Evolutionary conservation across 805 yeast species (phyloP), one percentile per base, ranked within the genome.

Genomic region (Teunomyces stri): DNA sequence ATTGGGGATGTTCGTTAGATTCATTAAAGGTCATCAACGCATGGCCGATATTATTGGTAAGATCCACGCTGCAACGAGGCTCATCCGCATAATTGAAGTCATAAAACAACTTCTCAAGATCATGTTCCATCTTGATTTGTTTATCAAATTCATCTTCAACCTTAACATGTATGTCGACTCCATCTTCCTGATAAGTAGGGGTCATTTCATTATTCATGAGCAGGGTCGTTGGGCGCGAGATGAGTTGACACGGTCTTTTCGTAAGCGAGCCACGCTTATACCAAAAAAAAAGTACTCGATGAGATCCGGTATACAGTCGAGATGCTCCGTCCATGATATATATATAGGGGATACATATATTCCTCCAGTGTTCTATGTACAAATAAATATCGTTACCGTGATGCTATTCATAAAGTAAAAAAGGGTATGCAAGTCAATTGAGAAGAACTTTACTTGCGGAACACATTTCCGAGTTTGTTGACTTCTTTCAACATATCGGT

Each of bases 401-500:
- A 9, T 12, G 34, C n/a, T 18, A 15, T 13, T 30, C 27, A 30
- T n/a, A 30, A n/a, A 30, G 34, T 12, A 29, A 29, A 29, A 29
- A 29, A 12, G 33, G 13, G 33, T 29, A 7, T 6, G 27, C 27
- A 25, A 25, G 10, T 25, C 27, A 25, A 25, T 7, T 9, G 11
- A 9, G 4, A 30, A n/a, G 18, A 30, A 30, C 10, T 3, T 30
- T 15, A 30, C 15, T 16, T 35, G 38, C 38, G 38, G 46, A 48
- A 51, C 10, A 44, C 51, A 27, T 47, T 40, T 2, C 55, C 50
- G 29, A 60, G 54, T 43, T 53, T 55, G 25, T 53, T 45, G 13
- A 60, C 65, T 37, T 58, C 56, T 11, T 43, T 41, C 33, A 51
- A 44, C n/a, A 53, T 50, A 15, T 46, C 51, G 18, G 33, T 31